Evolutionary conservation across 345 rosid genomes (phyloP).

Genomic region (Gossypium turneri): DNA sequence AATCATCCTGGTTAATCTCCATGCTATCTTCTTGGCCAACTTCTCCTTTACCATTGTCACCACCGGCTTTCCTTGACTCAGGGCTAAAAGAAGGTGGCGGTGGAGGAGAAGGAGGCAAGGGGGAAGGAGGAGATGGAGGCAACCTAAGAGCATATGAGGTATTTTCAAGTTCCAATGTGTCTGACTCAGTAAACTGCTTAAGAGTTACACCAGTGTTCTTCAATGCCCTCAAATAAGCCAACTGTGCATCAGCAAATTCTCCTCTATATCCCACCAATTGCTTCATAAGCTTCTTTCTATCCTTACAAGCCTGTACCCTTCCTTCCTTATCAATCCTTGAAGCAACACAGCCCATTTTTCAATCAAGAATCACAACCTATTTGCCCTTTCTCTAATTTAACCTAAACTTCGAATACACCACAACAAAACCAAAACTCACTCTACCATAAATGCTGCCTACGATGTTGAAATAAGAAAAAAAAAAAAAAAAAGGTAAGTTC

Average conservation of each 20-base stretch:
- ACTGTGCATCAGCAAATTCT: slow-evolving; percentile 77
- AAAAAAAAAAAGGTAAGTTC: background rate
- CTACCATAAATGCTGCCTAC: background rate
- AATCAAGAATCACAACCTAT: background rate
- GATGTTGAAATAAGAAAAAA: background rate
- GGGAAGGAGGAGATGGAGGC: slow-evolving; percentile 46
- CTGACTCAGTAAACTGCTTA: slow-evolving; percentile 85
- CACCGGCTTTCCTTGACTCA: slow-evolving; percentile 35
- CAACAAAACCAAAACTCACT: slow-evolving; percentile 9
- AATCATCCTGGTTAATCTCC: slow-evolving; percentile 33
- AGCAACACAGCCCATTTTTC: slow-evolving; percentile 82
- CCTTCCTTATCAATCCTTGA: slow-evolving; percentile 81
- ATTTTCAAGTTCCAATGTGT: slow-evolving; percentile 63
- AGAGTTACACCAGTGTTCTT: slow-evolving; percentile 87
- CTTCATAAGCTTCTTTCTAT: slow-evolving; percentile 81
- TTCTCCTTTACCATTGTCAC: slow-evolving; percentile 26
- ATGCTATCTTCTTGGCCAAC: slow-evolving; percentile 36
- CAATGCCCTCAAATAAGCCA: slow-evolving; percentile 69
- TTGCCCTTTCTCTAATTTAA: background rate
- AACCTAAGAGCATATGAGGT: slow-evolving; percentile 30
- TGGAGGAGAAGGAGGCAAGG: slow-evolving; percentile 59
- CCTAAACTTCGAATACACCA: background rate
- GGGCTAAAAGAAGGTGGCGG: slow-evolving; percentile 75
- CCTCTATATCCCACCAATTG: slow-evolving; percentile 54
- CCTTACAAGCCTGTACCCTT: slow-evolving; percentile 63